These are phyloP conservation scores for sorghum (Sorghum bicolor) DNA, from an alignment of 176 grass and related monocot genomes.

Conservation along the genomic window Sorghum_bicolor_NCBIv3 NC_012870.2:62018501-62019000, in stretches of 20 bases:
- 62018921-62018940: constrained; percentile 52
- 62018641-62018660: background rate
- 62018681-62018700: background rate
- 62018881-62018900: constrained; percentile 23
- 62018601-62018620: constrained; percentile 13
- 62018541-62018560: background rate
- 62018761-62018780: background rate
- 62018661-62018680: background rate
- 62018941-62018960: constrained; percentile 58
- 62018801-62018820: constrained; percentile 34
- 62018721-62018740: background rate
- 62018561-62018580: constrained; percentile 15
- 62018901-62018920: constrained; percentile 56
- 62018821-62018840: constrained; percentile 20
- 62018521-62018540: constrained; percentile 4
- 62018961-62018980: constrained; percentile 86
- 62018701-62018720: background rate
- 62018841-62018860: constrained; percentile 21
- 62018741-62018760: background rate
- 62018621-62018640: constrained; percentile 8
- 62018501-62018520: constrained; percentile 22
- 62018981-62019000: constrained; percentile 61
- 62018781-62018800: constrained; percentile 48
- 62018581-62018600: constrained; percentile 20
- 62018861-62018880: constrained; percentile 22